A percentile compares a stretch with the other conserved stretches of the same genome.
phyloP scores from a whole-genome alignment of 2,329 filamentous ascomycete species.

The Lecanosticta acicola region DNA sequence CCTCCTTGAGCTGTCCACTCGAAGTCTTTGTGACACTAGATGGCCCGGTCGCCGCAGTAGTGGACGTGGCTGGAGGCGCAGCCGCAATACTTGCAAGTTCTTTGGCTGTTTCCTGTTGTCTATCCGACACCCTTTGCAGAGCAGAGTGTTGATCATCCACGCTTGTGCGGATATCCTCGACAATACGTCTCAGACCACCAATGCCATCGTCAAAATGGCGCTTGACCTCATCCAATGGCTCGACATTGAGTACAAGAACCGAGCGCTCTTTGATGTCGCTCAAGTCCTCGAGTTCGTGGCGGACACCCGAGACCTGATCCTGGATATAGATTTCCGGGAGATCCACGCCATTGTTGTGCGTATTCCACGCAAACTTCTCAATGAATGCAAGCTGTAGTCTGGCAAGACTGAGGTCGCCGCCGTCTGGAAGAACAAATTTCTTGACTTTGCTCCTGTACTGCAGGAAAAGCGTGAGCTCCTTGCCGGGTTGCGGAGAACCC shows the following conservation, averaged over 20 bases:
- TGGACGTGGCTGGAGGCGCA: conserved; percentile 38
- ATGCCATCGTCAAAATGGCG: conserved; percentile 91
- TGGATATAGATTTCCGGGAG: conserved; percentile 97
- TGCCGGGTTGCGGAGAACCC: conserved; percentile 65
- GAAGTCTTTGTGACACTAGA: conserved; percentile 34
- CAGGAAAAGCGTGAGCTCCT: conserved; percentile 87
- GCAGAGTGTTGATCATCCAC: conserved; percentile 77
- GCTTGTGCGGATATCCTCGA: conserved; percentile 80
- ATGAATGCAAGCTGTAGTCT: conserved; percentile 93
- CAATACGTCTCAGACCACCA: conserved; percentile 68
- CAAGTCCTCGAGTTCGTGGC: conserved; percentile 91
- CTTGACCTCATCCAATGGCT: conserved; percentile 92
- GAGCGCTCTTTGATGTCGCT: conserved; percentile 89
- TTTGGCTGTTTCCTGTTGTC: conserved; percentile 81
- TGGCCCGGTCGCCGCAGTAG: conserved; percentile 26
- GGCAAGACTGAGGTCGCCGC: conserved; percentile 78
- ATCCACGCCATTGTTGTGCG: conserved; percentile 85
- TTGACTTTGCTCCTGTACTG: conserved; percentile 98
- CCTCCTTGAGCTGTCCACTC: conserved; percentile 64
- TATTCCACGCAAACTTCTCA: conserved; percentile 99
- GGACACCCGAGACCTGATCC: conserved; percentile 89
- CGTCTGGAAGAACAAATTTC: conserved; percentile 84
- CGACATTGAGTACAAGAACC: conserved; percentile 90
- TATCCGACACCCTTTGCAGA: conserved; percentile 80
- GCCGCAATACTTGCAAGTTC: conserved; percentile 68